A percentile compares a stretch with the other conserved stretches of the same genome.
Evolutionary conservation across 495 filamentous ascomycete genomes (phyloP).

Genomic region (Acidomyces sp.): DNA sequence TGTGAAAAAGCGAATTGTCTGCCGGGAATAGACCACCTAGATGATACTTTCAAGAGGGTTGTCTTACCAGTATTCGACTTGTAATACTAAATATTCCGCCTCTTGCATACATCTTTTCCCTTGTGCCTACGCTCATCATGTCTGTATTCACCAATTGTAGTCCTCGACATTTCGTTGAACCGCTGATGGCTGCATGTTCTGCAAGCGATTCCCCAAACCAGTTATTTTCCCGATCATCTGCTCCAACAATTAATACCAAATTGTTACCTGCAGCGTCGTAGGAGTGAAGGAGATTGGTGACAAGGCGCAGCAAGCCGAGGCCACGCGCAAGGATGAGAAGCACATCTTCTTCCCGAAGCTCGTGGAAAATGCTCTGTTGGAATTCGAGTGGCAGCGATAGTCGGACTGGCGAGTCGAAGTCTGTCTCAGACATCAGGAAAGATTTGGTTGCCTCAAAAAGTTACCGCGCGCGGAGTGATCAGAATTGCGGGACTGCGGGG

Average conservation of each 20-base stretch:
- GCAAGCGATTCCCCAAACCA: conserved; percentile 53
- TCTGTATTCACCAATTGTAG: conserved; percentile 91
- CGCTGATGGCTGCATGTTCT: conserved; percentile 81
- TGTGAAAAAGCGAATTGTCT: too few relatives aligned
- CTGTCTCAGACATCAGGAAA: too few relatives aligned
- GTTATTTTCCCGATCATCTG: conserved; percentile 77
- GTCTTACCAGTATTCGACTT: conserved; percentile 81
- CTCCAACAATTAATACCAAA: conserved; percentile 76
- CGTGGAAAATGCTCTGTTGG: conserved; percentile 79
- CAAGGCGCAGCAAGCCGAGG: conserved; percentile 74
- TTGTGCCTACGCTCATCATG: conserved; percentile 65
- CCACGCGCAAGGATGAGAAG: conserved; percentile 83
- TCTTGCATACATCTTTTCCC: conserved; percentile 77
- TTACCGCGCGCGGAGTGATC: too few relatives aligned
- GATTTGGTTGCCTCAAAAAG: too few relatives aligned
- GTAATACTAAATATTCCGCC: conserved; percentile 95
- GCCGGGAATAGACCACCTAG: too few relatives aligned
- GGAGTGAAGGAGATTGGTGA: conserved; percentile 88
- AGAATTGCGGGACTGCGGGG: too few relatives aligned
- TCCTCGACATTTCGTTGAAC: conserved; percentile 61
- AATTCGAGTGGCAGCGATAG: conserved; percentile 68
- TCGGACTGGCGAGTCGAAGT: conserved; percentile 50
- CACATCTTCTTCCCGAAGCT: conserved; percentile 82
- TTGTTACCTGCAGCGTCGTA: conserved; percentile 95
- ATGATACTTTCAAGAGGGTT: too few relatives aligned